Conservation (phyloP, 305 asterid species). For the Withania somnifera region DNA sequence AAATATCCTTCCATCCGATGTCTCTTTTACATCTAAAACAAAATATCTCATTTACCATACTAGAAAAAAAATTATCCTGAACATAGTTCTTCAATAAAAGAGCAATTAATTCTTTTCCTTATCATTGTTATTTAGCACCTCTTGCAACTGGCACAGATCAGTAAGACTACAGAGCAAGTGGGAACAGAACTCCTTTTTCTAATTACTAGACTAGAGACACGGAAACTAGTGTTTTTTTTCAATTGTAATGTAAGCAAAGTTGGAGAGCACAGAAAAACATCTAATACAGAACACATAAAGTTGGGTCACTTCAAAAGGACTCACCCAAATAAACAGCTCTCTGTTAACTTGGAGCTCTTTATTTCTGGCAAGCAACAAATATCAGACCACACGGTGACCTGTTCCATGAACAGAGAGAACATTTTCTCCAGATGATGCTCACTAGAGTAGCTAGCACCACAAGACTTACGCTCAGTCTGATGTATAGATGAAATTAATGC, state of each 20-base stretch:
- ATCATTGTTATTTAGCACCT: not conserved
- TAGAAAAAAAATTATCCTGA: not conserved
- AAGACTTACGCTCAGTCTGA: slow-evolving; percentile 32
- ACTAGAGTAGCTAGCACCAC: slow-evolving; percentile 25
- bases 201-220: not conserved
- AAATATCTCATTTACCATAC: not conserved
- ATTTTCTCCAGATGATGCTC: slow-evolving; percentile 80
- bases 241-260: not conserved
- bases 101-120: not conserved
- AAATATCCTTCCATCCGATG: not conserved
- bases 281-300: not conserved
- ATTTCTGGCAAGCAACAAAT: slow-evolving; percentile 81
- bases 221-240: not conserved
- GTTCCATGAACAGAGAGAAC: slow-evolving; percentile 84
- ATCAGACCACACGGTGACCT: slow-evolving; percentile 83
- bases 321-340: slow-evolving; percentile 69
- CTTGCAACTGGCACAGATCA: not conserved
- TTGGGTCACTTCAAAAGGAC: slow-evolving; percentile 6
- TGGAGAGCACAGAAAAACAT: not conserved
- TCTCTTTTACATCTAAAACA: not conserved
- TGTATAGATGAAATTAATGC: slow-evolving; percentile 47
- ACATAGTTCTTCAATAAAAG: not conserved
- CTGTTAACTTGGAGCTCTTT: slow-evolving; percentile 63
- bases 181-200: not conserved
- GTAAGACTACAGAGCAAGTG: not conserved